Evolutionary conservation across 2,329 filamentous ascomycete genomes (phyloP).

Genomic region (Colletotrichum brevisporum): DNA sequence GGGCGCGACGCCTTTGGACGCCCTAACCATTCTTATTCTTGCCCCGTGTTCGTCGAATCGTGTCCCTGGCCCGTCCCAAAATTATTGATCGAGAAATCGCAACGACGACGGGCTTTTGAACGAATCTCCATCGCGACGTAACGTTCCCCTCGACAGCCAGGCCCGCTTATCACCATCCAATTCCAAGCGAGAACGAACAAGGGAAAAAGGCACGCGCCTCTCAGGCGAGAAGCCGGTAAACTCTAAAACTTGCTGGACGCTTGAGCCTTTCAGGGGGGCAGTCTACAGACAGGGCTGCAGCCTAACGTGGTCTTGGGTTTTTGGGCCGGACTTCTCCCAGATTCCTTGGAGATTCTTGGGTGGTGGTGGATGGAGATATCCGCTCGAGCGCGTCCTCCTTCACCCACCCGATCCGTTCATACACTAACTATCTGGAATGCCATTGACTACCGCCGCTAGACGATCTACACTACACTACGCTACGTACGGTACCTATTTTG

Average conservation of each 20-base stretch:
- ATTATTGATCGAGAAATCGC: not conserved
- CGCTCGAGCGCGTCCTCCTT: conserved; percentile 13
- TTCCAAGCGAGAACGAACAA: not conserved
- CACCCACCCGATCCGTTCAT: not conserved
- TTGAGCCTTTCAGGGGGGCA: conserved; percentile 32
- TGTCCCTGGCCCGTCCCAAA: conserved; percentile 3
- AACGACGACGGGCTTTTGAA: too few species aligned
- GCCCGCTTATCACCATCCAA: conserved; percentile 28
- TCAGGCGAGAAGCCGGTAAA: conserved; percentile 32
- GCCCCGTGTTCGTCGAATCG: not conserved
- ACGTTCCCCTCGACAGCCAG: not conserved
- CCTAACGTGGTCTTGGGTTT: conserved; percentile 28
- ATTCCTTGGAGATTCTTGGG: not conserved
- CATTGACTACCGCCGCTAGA: conserved; percentile 4
- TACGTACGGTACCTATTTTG: not conserved
- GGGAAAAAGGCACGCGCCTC: conserved; percentile 8
- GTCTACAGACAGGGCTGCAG: not conserved
- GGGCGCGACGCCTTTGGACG: too few species aligned
- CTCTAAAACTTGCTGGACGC: conserved; percentile 26
- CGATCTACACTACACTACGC: too few species aligned
- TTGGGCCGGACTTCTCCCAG: not conserved
- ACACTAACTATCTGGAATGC: conserved; percentile 16
- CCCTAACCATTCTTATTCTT: not conserved
- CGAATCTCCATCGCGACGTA: too few species aligned
- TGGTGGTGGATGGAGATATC: conserved; percentile 25